Evolutionary conservation across 1,284 basidiomycete genomes (phyloP).

Genomic region (Microbotryum violaceum): DNA sequence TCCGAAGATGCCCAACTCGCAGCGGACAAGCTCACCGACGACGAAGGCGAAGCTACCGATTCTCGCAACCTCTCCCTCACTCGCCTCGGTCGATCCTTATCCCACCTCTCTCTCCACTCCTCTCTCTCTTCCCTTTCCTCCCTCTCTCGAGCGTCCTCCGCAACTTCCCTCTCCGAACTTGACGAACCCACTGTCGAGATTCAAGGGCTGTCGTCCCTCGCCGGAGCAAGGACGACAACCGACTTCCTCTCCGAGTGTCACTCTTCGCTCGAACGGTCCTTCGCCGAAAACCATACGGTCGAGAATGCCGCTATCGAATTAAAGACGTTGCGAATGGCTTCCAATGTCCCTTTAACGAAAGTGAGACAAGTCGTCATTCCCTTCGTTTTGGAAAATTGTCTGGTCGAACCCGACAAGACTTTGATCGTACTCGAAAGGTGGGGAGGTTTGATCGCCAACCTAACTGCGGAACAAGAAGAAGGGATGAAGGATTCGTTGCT

Average conservation of each 20-base stretch:
- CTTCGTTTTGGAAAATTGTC: slow-evolving; percentile 6
- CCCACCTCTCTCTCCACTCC: background rate
- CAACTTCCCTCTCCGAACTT: slow-evolving; percentile 26
- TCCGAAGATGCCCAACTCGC: slow-evolving; percentile 32
- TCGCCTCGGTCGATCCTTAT: slow-evolving; percentile 25
- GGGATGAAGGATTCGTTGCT: background rate
- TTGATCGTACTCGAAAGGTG: slow-evolving; percentile 36
- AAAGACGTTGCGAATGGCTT: slow-evolving; percentile 89
- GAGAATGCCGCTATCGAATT: slow-evolving; percentile 87
- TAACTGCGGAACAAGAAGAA: slow-evolving; percentile 19
- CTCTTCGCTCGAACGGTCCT: slow-evolving; percentile 77
- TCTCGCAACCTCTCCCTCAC: slow-evolving; percentile 33
- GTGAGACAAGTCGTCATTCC: slow-evolving; percentile 21
- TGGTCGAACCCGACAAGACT: slow-evolving; percentile 1
- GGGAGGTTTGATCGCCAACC: slow-evolving; percentile 39
- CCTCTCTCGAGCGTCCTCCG: slow-evolving; percentile 11
- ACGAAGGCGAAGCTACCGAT: slow-evolving; percentile 34
- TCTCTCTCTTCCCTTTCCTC: background rate
- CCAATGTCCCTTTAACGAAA: slow-evolving; percentile 66
- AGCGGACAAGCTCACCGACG: slow-evolving; percentile 28
- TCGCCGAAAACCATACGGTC: slow-evolving; percentile 78
- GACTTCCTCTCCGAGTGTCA: slow-evolving; percentile 72
- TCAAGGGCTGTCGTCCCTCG: slow-evolving; percentile 19
- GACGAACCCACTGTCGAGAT: slow-evolving; percentile 30
- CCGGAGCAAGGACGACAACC: slow-evolving; percentile 31